A percentile compares a stretch with the other conserved stretches of the same genome.
Conservation (phyloP, 163 green algal species). For the Coccomyxa subellipsoidea region DNA sequence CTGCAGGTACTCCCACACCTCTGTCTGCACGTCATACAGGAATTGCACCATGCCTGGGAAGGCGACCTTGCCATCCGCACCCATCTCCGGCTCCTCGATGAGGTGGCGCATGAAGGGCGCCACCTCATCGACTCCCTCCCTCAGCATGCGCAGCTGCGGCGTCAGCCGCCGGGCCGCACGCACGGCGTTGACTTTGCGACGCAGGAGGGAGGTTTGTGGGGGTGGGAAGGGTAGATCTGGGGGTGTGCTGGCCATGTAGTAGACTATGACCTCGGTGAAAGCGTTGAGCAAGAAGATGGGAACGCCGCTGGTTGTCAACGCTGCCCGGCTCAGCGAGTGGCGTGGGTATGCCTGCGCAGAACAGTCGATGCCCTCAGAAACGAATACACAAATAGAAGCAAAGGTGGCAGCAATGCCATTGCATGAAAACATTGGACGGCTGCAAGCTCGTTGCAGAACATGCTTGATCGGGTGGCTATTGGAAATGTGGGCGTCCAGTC, state of each 20-base stretch:
- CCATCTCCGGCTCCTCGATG: constrained; percentile 7
- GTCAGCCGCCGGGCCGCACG: constrained; percentile 12
- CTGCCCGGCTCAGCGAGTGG: constrained; percentile 67
- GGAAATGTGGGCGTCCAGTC: too few relatives aligned
- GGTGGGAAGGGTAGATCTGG: constrained; percentile 50
- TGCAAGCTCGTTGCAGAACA: too few relatives aligned
- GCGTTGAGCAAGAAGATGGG: constrained; percentile 87
- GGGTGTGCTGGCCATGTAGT: constrained; percentile 29
- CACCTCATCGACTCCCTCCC: neutral
- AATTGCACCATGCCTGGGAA: constrained; percentile 6
- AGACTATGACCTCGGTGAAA: constrained; percentile 65
- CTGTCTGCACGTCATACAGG: neutral
- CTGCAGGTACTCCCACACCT: constrained; percentile 1
- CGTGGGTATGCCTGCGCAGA: constrained; percentile 40
- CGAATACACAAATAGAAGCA: too few relatives aligned
- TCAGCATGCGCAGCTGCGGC: constrained; percentile 15
- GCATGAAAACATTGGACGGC: too few relatives aligned
- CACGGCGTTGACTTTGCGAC: constrained; percentile 21
- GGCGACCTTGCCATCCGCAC: neutral
- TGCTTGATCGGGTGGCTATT: too few relatives aligned
- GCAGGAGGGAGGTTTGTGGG: constrained; percentile 39
- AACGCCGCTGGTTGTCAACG: constrained; percentile 45
- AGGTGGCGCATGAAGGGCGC: constrained; percentile 9
- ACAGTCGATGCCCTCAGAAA: neutral
- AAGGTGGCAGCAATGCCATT: too few relatives aligned